phyloP scores from a whole-genome alignment of 2,329 filamentous ascomycete species.

The Onygena corvina region DNA sequence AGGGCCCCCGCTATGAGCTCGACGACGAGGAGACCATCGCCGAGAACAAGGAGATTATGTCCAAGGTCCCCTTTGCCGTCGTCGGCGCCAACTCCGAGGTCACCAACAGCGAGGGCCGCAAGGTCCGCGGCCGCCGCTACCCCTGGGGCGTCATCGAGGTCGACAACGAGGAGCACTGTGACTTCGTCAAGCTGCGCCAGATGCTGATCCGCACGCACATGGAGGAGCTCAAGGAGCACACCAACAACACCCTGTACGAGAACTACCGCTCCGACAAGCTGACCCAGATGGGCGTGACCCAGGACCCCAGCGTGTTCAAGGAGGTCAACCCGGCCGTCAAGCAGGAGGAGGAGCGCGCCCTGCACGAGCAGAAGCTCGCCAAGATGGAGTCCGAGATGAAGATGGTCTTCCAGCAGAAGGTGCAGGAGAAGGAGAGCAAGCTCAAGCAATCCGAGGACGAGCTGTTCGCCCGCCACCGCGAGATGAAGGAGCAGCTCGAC shows the following conservation, averaged over 20 bases:
- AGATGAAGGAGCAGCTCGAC: conserved; percentile 99
- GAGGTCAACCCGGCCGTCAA: conserved; percentile 99
- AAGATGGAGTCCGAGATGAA: conserved; percentile 99
- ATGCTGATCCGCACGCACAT: conserved; percentile 99
- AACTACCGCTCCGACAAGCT: conserved; percentile 99
- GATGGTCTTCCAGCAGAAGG: conserved; percentile 99
- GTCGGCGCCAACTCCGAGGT: conserved; percentile 96
- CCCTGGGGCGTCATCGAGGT: conserved; percentile 99
- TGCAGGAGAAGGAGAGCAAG: conserved; percentile 98
- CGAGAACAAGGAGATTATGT: conserved; percentile 99
- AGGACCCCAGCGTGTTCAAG: conserved; percentile 99
- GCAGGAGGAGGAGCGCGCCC: conserved; percentile 94
- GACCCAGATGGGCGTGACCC: conserved; percentile 92
- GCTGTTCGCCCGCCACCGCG: conserved; percentile 90
- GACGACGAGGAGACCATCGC: conserved; percentile 99
- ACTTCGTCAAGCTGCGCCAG: conserved; percentile 98
- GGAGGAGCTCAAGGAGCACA: conserved; percentile 99
- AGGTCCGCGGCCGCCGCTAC: conserved; percentile 90
- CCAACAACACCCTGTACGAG: conserved; percentile 97
- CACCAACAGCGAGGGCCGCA: conserved; percentile 77
- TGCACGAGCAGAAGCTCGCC: conserved; percentile 98
- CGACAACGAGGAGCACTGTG: conserved; percentile 99
- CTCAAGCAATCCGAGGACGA: conserved; percentile 99
- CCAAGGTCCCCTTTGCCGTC: conserved; percentile 96
- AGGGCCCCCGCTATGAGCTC: conserved; percentile 94